A percentile compares a stretch with the other conserved stretches of the same genome.
phyloP scores from a whole-genome alignment of 208 protist species.

The Trypanosoma lewisi region DNA sequence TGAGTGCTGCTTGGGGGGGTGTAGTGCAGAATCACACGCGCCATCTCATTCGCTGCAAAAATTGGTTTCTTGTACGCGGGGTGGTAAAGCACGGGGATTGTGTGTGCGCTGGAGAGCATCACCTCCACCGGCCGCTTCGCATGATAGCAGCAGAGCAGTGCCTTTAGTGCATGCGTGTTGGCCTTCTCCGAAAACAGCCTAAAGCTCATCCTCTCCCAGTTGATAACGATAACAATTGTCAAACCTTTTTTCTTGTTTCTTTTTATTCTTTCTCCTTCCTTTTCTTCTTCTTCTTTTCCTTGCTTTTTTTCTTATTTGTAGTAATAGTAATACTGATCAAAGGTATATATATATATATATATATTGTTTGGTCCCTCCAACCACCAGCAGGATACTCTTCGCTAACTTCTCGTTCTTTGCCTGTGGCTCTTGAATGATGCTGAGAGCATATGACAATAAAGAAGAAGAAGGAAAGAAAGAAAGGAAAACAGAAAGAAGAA shows the following conservation, averaged over 20 bases:
- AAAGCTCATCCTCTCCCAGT: slow-evolving; percentile 22
- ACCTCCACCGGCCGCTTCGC: slow-evolving; percentile 59
- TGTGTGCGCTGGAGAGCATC: slow-evolving; percentile 60
- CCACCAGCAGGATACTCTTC: too few relatives aligned
- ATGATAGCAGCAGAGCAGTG: slow-evolving; percentile 59
- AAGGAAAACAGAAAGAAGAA: slow-evolving; percentile 4
- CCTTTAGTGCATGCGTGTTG: slow-evolving; percentile 87
- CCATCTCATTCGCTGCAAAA: slow-evolving; percentile 73
- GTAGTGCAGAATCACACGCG: slow-evolving; percentile 30
- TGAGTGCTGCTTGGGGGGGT: background rate
- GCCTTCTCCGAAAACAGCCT: slow-evolving; percentile 86
- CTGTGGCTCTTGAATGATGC: too few relatives aligned
- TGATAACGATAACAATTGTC: slow-evolving; percentile 8
- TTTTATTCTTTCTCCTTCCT: background rate
- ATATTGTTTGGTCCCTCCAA: too few relatives aligned
- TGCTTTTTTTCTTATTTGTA: slow-evolving; percentile 1
- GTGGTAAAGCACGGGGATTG: slow-evolving; percentile 55
- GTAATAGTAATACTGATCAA: too few relatives aligned
- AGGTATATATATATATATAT: too few relatives aligned
- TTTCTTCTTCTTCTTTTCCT: slow-evolving; percentile 12
- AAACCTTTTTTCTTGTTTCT: background rate
- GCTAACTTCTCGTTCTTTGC: too few relatives aligned
- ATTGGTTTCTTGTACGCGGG: slow-evolving; percentile 45
- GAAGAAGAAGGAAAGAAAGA: slow-evolving; percentile 5
- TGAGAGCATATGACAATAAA: too few relatives aligned